Base-by-base conservation (phyloP, 2,329 filamentous ascomycete species). In the Rasamsonia emersonii region DNA sequence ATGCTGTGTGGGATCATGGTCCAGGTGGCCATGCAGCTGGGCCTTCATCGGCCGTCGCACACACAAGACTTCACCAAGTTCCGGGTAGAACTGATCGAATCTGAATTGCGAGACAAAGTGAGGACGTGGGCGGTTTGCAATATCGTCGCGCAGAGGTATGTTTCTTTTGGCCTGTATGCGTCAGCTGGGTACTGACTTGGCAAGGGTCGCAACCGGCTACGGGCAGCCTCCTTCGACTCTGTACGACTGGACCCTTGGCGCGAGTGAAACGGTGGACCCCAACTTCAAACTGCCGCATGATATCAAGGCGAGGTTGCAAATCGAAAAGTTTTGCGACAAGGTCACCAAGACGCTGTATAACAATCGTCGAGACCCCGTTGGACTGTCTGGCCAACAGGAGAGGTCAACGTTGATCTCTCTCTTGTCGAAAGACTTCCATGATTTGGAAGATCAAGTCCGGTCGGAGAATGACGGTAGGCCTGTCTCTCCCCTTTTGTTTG, bases 41-140 rank as follows among this genome's bases (percentile, higher is more conserved):
- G 76, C 24, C 58, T 80, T 14, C 76, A 80, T 47, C 65, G 75
- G 18, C 76, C 76, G 2, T 76, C 73, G 0, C 74, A 79, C 49
- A 70, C 74, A 3, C 73, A 79, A 39, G 65, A 69, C 43, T 69
- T 69, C 37, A 64, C 58, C 42, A 68, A 68, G 33, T 68, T 67
- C 38, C 56, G 62, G 6, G 56, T 67, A 14, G 61, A 77, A 32
- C 54, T 79, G 13, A 65, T 71, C 29, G 72, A 77, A 33, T 75
- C 77, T 41, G 76, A 79, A 40, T 64, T 79, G 37, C 67, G 69
- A 30, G 77, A 82, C 50, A 68, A 77, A 26, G 65, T 79, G 20
- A 67, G 73, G 41, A 81, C 77, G 2, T 82, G 77, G 77, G 75
- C 74, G 2, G 68, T 76, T 16, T 79, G 77, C 55, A 82, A 81